Base-by-base conservation (phyloP, 306 rosid species). In the Echinosophora koreensis region DNA sequence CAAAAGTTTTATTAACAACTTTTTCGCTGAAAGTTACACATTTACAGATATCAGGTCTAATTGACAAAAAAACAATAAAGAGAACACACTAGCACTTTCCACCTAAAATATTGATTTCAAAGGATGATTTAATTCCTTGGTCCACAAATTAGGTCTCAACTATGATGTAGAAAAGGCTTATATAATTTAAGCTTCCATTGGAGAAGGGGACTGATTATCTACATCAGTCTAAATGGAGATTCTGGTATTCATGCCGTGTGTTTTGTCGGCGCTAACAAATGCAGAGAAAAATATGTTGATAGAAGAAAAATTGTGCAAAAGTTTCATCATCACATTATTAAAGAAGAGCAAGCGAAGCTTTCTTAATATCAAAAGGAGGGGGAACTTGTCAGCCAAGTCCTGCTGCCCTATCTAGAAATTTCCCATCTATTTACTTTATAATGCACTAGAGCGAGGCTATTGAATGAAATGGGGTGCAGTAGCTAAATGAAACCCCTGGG, bases 1-100 rank as follows among this genome's bases (percentile, higher is more conserved):
- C 79, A 83, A 73, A 73, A 69, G 39, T 52, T 72, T 81, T 62
- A 77, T 76, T 66, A 49, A 34, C 15, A 77, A 60, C 13, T 37
- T 54, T 77, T 80, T 54, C 30, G 55, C 74, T 35, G 0, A 74
- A 60, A 4, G 32, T 37, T 22, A 34, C 44, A 72, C 17, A 16
- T 42, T 56, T 17, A 66, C 2, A 57, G 27, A 69, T 41, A 74
- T 51, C 52, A 76, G 38, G 54, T 18, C 8, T 55, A 67, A 73
- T 16, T 38, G 41, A 67, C 15, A 66, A 37, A 32, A 56, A 75
- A 12, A 83, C 28, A 66, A 12, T 15, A 58, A 66, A 51, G 57
- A 52, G 68, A 78, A 47, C 54, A 44, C 11, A 27, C 61, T 46
- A 54, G 61, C 50, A 32, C 49, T 80, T 73, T 73, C 63, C 66